Percentiles rank a stretch among this genome's conserved stretches.
Conservation (phyloP, 2,329 filamentous ascomycete species). For the Diatrype stigma region DNA sequence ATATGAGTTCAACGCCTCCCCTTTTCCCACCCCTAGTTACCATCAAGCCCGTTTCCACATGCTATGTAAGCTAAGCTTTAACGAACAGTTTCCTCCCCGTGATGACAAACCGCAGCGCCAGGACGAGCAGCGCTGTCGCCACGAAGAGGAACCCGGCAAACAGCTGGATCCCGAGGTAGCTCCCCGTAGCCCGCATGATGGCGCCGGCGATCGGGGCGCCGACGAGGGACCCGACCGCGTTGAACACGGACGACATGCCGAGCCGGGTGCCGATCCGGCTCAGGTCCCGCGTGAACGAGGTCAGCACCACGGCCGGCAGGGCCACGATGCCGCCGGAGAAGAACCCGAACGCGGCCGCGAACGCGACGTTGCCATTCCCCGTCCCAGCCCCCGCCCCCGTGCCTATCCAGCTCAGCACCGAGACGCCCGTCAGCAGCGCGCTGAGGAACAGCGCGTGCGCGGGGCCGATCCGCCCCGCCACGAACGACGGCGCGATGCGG, state of each 20-base stretch:
- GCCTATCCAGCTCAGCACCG: slow-evolving; percentile 37
- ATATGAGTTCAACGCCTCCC: no score
- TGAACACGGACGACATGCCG: slow-evolving; percentile 37
- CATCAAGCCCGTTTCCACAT: not conserved
- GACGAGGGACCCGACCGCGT: slow-evolving; percentile 31
- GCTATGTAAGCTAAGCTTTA: slow-evolving; percentile 9
- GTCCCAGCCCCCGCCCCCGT: slow-evolving; percentile 24
- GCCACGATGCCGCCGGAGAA: slow-evolving; percentile 41
- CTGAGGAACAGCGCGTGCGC: slow-evolving; percentile 36
- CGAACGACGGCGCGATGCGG: slow-evolving; percentile 40
- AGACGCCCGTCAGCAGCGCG: slow-evolving; percentile 28
- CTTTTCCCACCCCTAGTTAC: no score
- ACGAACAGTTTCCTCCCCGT: slow-evolving; percentile 10
- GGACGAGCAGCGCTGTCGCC: slow-evolving; percentile 13
- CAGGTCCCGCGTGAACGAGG: slow-evolving; percentile 37
- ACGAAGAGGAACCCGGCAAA: slow-evolving; percentile 24
- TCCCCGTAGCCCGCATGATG: slow-evolving; percentile 23
- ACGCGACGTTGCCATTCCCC: slow-evolving; percentile 31
- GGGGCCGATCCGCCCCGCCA: slow-evolving; percentile 38
- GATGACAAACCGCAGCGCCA: slow-evolving; percentile 9
- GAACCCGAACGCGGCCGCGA: slow-evolving; percentile 43
- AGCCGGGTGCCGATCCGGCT: slow-evolving; percentile 37
- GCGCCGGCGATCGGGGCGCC: slow-evolving; percentile 37
- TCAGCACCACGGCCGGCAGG: slow-evolving; percentile 38
- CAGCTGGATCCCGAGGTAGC: slow-evolving; percentile 27